Percentiles rank a stretch among this genome's conserved stretches.
These are phyloP conservation scores for Hemerocallis citrina DNA, from an alignment of 106 monocot species.

Conservation along the genomic window DNA sequence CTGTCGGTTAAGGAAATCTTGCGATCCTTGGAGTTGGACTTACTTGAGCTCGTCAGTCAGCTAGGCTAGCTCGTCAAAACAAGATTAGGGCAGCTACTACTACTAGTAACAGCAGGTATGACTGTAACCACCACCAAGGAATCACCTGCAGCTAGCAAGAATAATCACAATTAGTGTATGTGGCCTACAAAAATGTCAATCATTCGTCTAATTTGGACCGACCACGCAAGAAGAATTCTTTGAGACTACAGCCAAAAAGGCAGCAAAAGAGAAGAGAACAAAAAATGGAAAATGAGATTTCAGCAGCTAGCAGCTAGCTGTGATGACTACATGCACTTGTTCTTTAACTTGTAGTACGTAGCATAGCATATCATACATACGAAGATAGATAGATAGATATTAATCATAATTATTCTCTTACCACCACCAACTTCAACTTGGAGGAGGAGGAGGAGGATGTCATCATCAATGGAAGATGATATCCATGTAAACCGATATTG, in stretches of 20 bases:
- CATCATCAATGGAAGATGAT: slow-evolving; percentile 18
- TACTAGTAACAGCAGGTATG: not conserved
- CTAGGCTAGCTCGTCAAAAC: not conserved
- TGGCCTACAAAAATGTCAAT: not conserved
- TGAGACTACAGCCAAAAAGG: not conserved
- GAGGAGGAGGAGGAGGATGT: slow-evolving; percentile 27
- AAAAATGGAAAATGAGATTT: no score
- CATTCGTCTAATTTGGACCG: not conserved
- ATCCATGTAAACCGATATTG: slow-evolving; percentile 51
- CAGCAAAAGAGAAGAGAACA: not conserved
- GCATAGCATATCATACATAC: not conserved
- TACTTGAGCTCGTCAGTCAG: not conserved
- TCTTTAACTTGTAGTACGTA: not conserved
- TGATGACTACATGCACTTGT: not conserved
- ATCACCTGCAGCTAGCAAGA: slow-evolving; percentile 7
- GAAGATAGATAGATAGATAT: not conserved
- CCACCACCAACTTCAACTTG: slow-evolving; percentile 9
- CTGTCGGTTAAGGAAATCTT: not conserved
- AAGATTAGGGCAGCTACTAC: not conserved
- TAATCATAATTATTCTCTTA: slow-evolving; percentile 16
- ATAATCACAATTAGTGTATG: not conserved
- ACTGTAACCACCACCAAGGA: slow-evolving; percentile 6
- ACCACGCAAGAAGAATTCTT: not conserved
- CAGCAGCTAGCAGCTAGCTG: no score
- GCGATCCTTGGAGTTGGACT: not conserved